Conservation (phyloP, 768 basidiomycete genomes). For the Macrolepiota fuliginosa region DNA sequence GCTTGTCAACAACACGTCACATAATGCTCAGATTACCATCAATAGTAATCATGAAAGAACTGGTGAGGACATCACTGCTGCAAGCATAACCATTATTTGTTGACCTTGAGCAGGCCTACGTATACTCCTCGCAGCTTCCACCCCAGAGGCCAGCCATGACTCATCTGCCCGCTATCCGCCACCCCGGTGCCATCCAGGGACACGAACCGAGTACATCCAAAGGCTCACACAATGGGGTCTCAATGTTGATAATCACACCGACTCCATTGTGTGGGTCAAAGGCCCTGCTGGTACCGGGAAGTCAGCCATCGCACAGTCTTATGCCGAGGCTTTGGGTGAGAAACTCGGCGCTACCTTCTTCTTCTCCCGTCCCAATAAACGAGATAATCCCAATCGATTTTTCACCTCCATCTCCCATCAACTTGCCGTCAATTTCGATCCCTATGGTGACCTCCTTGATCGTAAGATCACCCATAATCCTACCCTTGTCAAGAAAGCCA, state of each 20-base stretch:
- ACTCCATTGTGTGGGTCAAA: neutral
- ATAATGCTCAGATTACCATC: neutral
- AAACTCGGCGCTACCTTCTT: neutral
- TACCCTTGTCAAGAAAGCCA: neutral
- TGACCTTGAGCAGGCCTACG: too few species aligned
- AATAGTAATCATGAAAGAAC: too few species aligned
- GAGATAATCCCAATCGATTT: neutral
- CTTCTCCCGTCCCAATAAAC: neutral
- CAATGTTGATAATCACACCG: neutral
- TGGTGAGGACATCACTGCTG: too few species aligned
- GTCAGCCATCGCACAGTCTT: constrained; percentile 1
- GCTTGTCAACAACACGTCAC: neutral
- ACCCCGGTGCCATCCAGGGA: neutral
- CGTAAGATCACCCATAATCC: neutral
- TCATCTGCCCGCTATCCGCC: neutral
- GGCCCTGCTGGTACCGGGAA: constrained; percentile 8
- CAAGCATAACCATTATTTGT: too few species aligned
- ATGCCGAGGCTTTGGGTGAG: neutral
- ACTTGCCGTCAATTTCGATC: neutral
- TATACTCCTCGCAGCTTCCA: neutral
- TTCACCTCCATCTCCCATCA: neutral
- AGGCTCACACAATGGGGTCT: neutral
- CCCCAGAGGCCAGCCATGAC: neutral
- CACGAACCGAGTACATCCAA: neutral
- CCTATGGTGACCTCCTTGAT: neutral